Base-by-base conservation (phyloP, 768 basidiomycete species). In the Podaxis pistillaris region DNA sequence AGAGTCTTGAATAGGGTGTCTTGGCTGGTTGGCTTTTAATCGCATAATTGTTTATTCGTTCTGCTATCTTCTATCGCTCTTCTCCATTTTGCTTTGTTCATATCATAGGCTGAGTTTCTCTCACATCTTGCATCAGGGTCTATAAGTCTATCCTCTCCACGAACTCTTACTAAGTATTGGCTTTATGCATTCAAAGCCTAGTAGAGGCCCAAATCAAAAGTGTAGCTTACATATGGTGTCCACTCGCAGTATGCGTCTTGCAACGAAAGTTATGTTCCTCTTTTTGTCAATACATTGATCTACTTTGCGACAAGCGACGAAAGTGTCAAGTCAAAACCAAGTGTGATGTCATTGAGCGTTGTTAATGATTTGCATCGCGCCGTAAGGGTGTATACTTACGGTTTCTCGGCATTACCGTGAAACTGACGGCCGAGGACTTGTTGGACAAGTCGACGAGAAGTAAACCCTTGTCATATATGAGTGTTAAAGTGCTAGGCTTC, bases 1-100 rank as follows among this genome's bases (percentile, higher is more conserved):
- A 73, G 71, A 74, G 19, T 13, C 63, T 12, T 68, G 64, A 63
- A 61, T 67, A 17, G 67, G 56, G 62, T 37, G 52, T 26, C 30
- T 1, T 24, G 6, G 56, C 64, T 63, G 33, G 33, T 60, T 61
- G 38, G 30, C 49, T 64, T 58, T 51, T 7, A 33, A 33, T 33
- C 8, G 33, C 33, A 33, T 33, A 9, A 9, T 33, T 33, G 33
- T 33, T 33, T 33, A 33, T 33, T 33, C 33, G 33, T 33, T 33
- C 33, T 33, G 33, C 33, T 33, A 33, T 33, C 63, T 64, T 60
- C 52, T 50, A 52, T 58, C 58, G 13, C 65, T 66, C 67, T 41
- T 65, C 63, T 60, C 26, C 60, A 65, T 61, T 65, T 58, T 65
- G 60, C 36, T 62, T 60, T 57, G 50, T 53, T 61, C 26, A 36